Evolutionary conservation across 305 asterid species (phyloP).

Genomic region (Stenogyne calaminthoides): DNA sequence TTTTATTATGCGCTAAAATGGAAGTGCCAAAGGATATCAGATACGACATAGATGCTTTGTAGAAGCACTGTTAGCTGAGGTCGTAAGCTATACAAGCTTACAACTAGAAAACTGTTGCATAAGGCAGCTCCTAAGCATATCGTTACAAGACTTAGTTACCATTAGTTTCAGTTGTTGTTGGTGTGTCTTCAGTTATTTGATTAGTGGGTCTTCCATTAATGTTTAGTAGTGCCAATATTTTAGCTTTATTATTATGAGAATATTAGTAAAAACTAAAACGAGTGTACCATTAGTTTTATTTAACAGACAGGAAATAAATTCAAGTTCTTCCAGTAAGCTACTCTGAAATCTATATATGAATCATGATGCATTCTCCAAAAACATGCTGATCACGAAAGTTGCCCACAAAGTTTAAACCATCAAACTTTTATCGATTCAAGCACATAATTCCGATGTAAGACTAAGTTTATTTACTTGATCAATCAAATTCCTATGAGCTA

Average conservation of each 20-base stretch:
- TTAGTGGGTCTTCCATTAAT: background rate
- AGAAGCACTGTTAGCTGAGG: background rate
- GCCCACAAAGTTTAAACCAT: background rate
- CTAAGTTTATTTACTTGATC: background rate
- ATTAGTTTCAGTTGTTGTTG: background rate
- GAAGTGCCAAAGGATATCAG: background rate
- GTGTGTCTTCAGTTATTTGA: background rate
- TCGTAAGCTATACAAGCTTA: background rate
- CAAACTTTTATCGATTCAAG: background rate
- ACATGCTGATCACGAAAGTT: background rate
- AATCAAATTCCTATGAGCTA: background rate
- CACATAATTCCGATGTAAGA: background rate
- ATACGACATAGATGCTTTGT: background rate
- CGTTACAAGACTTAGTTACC: background rate
- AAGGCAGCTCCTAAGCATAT: background rate
- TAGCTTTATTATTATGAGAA: background rate
- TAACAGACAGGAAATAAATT: background rate
- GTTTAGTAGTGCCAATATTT: background rate
- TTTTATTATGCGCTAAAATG: background rate
- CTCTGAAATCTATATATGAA: background rate
- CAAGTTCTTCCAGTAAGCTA: background rate
- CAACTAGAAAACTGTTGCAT: background rate
- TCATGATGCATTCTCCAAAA: background rate
- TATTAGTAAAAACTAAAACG: background rate
- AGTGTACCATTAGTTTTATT: background rate